phyloP scores from a whole-genome alignment of 495 filamentous ascomycete genomes.

The Beverwykella pulmonaria region DNA sequence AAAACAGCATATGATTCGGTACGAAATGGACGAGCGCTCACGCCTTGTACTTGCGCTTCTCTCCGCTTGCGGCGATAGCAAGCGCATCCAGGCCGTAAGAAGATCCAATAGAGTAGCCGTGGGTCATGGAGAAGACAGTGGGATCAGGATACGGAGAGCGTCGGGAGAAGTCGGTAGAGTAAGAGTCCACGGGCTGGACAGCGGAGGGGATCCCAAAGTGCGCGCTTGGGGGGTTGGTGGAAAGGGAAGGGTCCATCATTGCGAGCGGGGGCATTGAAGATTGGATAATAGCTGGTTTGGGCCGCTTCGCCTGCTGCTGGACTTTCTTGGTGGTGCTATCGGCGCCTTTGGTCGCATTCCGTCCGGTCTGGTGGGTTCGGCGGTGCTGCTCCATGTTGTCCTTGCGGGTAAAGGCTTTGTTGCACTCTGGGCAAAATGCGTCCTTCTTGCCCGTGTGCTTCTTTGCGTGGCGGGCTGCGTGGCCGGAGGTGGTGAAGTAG shows the following conservation, averaged over 20 bases:
- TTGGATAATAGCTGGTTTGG: constrained; percentile 31
- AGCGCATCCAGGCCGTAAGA: constrained; percentile 40
- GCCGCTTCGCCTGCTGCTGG: constrained; percentile 30
- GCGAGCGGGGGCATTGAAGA: constrained; percentile 13
- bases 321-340: constrained; percentile 30
- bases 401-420: constrained; percentile 92
- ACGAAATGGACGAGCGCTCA: not conserved
- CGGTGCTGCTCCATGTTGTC: constrained; percentile 99
- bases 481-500: constrained; percentile 89
- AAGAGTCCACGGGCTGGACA: constrained; percentile 28
- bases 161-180: constrained; percentile 20
- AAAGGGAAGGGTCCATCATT: constrained; percentile 24
- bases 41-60: constrained; percentile 40
- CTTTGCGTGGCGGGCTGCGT: constrained; percentile 93
- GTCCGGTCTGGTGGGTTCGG: constrained; percentile 68
- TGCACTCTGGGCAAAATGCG: constrained; percentile 84
- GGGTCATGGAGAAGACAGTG: constrained; percentile 12
- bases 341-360: constrained; percentile 33
- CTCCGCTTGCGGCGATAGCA: constrained; percentile 36
- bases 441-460: constrained; percentile 97
- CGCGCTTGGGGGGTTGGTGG: constrained; percentile 18
- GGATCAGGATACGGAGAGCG: constrained; percentile 34
- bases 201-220: constrained; percentile 27
- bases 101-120: constrained; percentile 20
- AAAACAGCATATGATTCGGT: not conserved